Percentiles rank a stretch among this genome's conserved stretches.
phyloP scores from a whole-genome alignment of 2,329 filamentous ascomycete genomes.

The Cordyceps cateniannulata region DNA sequence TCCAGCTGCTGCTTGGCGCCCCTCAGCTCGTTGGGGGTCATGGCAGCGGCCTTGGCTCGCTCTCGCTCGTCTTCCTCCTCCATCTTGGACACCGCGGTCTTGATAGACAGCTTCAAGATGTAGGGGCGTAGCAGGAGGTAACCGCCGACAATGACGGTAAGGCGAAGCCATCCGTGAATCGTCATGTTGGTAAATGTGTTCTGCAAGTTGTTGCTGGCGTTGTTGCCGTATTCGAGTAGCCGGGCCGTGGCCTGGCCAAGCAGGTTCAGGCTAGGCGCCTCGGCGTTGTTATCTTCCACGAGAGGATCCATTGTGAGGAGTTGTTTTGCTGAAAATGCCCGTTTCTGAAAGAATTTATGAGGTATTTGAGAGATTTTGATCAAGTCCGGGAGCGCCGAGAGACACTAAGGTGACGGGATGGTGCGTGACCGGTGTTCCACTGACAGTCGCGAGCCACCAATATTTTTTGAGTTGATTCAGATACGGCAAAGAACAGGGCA shows the following conservation, averaged over 20 bases:
- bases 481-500: not conserved
- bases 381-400: not conserved
- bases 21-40: conserved; percentile 60
- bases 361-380: conserved; percentile 5
- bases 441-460: not conserved
- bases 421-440: not conserved
- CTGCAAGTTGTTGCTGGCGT: conserved; percentile 41
- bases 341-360: conserved; percentile 13
- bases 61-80: conserved; percentile 49
- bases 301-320: conserved; percentile 17
- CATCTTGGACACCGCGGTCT: conserved; percentile 56
- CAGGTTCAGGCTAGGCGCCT: conserved; percentile 25
- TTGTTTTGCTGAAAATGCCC: conserved; percentile 15
- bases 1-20: conserved; percentile 48
- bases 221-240: conserved; percentile 30
- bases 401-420: not conserved
- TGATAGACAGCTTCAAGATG: conserved; percentile 59
- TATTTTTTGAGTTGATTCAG: not conserved
- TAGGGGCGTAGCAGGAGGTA: conserved; percentile 72
- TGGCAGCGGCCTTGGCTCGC: conserved; percentile 49
- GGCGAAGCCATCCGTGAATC: conserved; percentile 54
- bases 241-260: conserved; percentile 28
- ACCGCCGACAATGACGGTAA: conserved; percentile 64
- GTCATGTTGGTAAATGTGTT: conserved; percentile 45
- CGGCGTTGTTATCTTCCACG: conserved; percentile 20